Conservation (phyloP, 257 asterid genomes). For the Paraleonurus japonicus region DNA sequence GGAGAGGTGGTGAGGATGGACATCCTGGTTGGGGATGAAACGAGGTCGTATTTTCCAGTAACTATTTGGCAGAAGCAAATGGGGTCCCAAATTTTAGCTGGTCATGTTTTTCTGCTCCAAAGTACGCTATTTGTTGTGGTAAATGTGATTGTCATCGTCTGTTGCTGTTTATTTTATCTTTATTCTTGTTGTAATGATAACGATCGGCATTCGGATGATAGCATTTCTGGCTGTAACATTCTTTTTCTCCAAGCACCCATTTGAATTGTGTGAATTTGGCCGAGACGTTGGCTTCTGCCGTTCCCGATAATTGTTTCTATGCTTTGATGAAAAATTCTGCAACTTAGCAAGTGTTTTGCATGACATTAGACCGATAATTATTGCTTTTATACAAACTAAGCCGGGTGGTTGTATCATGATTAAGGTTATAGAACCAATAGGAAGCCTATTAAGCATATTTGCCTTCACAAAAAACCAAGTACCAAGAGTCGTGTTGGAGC, state of each 20-base stretch:
- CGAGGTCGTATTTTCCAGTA: slow-evolving; percentile 66
- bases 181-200: not conserved
- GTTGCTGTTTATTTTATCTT: not conserved
- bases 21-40: slow-evolving; percentile 66
- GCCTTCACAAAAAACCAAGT: not conserved
- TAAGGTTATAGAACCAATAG: not conserved
- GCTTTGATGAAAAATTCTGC: not conserved
- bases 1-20: slow-evolving; percentile 68
- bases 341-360: not conserved
- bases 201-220: not conserved
- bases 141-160: not conserved
- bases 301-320: not conserved
- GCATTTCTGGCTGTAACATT: not conserved
- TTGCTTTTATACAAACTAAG: not conserved
- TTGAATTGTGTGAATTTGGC: not conserved
- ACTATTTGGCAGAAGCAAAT: slow-evolving; percentile 68
- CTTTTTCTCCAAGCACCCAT: no score
- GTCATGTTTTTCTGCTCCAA: slow-evolving; percentile 59
- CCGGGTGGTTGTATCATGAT: not conserved
- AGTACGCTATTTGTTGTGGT: slow-evolving; percentile 40
- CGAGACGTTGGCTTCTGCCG: not conserved
- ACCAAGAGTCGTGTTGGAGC: not conserved
- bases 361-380: not conserved
- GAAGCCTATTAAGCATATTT: not conserved
- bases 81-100: slow-evolving; percentile 52